Base-by-base conservation (phyloP, 345 rosid species). In the Gossypium australe region DNA sequence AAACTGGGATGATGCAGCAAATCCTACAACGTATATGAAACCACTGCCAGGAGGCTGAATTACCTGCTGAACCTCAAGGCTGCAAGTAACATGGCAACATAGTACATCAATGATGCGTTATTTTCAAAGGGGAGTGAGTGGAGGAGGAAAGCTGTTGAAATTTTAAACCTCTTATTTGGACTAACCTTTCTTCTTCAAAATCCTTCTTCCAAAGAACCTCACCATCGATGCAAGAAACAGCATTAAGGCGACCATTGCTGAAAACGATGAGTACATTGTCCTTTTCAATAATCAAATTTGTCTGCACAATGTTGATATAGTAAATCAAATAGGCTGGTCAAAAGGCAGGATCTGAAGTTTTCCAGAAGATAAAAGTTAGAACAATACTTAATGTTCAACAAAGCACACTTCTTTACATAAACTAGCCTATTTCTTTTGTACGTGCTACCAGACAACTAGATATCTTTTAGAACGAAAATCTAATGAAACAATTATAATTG, bases 161-260 rank as follows among this genome's bases (percentile, higher is more conserved):
- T 47, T 16, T 66, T 24, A 10, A 75, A 70, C 72, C 41, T 60
- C 75, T 63, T 58, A 74, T 76, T 63, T 63, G 63, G 51, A 44
- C 87, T 76, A 83, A 96, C 99, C 99, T 92, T 85, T 87, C 90
- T 43, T 78, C 83, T 20, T 86, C 80, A 82, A 92, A 86, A 82
- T 96, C 98, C 83, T 81, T 87, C 84, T 83, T 88, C 99, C 99
- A 96, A 62, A 96, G 83, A 79, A 93, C 68, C 78, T 90, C 97
- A 24, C 99, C 98, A 81, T 90, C 92, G 71, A 84, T 16, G 79
- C 94, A 87, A 82, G 98, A 96, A 82, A 93, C 79, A 78, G 97
- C 97, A 84, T 86, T 89, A 71, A 96, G 88, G 76, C 84, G 84
- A 71, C 97, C 97, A 82, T 83, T 85, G 69, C 90, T 81, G 25